These are phyloP conservation scores for Durio zibethinus DNA, from an alignment of 345 rosid genomes.

Conservation along the genomic window DNA sequence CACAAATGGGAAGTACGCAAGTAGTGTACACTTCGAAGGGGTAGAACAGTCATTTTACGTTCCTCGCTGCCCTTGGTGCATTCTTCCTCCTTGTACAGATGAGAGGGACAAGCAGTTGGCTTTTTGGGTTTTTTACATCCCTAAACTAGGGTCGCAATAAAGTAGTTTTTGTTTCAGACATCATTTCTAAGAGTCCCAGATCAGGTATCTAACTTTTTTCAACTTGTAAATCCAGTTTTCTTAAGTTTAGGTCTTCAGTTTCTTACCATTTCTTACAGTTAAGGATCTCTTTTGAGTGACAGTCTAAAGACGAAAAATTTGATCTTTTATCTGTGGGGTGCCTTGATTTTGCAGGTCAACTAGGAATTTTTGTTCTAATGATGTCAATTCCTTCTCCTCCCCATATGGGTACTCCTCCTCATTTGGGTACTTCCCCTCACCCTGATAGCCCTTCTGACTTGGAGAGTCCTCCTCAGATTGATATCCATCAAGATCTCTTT, in stretches of 20 bases:
- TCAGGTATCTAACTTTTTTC: background rate
- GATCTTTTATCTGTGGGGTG: background rate
- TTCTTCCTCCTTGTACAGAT: too few species aligned
- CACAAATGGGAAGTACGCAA: background rate
- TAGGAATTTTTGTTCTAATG: background rate
- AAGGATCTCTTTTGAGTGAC: background rate
- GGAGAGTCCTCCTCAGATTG: slow-evolving; percentile 1
- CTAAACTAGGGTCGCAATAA: background rate
- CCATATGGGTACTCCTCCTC: background rate
- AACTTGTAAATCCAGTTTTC: background rate
- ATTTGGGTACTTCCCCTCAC: background rate
- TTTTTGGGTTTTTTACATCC: background rate
- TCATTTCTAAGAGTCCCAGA: background rate
- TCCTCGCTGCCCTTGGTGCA: background rate
- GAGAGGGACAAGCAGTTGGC: background rate
- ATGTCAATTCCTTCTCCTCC: slow-evolving; percentile 16
- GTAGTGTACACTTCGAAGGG: background rate
- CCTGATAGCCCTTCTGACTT: background rate
- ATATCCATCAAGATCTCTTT: slow-evolving; percentile 6
- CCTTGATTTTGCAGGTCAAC: background rate
- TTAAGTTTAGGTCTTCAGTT: background rate
- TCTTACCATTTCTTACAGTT: background rate
- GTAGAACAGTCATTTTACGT: background rate
- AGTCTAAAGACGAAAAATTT: background rate
- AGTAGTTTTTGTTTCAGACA: background rate